Percentiles rank a stretch among this genome's conserved stretches.
These are phyloP conservation scores for Lichtheimia ramosa DNA, from an alignment of 371 early-diverging fungal species.

Conservation along the genomic window DNA sequence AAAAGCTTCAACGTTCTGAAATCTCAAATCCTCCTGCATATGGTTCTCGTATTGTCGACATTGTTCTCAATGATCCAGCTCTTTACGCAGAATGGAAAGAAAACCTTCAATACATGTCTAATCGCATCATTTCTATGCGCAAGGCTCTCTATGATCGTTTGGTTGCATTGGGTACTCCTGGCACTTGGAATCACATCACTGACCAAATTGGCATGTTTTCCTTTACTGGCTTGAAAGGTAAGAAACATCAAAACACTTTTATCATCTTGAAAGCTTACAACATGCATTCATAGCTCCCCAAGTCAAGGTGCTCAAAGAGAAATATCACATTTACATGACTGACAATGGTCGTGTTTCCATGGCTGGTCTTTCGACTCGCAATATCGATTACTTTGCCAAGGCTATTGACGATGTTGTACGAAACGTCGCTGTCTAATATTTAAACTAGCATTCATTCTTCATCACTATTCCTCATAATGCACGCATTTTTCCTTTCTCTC, in stretches of 20 bases:
- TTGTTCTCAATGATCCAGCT: constrained; percentile 78
- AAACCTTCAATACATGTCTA: constrained; percentile 81
- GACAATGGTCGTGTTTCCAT: constrained; percentile 94
- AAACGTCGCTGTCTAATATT: constrained; percentile 27
- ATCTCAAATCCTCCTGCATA: constrained; percentile 91
- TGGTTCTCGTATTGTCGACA: constrained; percentile 86
- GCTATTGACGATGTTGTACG: constrained; percentile 78
- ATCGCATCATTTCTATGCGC: constrained; percentile 89
- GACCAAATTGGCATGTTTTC: constrained; percentile 98
- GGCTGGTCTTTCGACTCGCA: constrained; percentile 86
- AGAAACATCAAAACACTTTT: neutral
- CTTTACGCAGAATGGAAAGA: constrained; percentile 85
- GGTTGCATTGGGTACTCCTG: constrained; percentile 77
- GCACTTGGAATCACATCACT: constrained; percentile 92
- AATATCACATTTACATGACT: constrained; percentile 92
- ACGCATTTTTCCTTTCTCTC: too few species aligned
- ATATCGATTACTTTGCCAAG: constrained; percentile 84
- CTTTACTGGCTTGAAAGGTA: constrained; percentile 84
- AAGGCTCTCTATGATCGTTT: constrained; percentile 65
- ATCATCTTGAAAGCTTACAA: too few species aligned
- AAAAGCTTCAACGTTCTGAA: constrained; percentile 78
- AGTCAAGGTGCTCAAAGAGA: constrained; percentile 74
- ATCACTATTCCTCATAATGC: too few species aligned
- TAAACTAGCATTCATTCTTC: too few species aligned
- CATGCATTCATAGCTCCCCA: constrained; percentile 43